These are phyloP conservation scores for Neocucurbitaria cava DNA, from an alignment of 2,329 filamentous ascomycete genomes.

Conservation along the genomic window DNA sequence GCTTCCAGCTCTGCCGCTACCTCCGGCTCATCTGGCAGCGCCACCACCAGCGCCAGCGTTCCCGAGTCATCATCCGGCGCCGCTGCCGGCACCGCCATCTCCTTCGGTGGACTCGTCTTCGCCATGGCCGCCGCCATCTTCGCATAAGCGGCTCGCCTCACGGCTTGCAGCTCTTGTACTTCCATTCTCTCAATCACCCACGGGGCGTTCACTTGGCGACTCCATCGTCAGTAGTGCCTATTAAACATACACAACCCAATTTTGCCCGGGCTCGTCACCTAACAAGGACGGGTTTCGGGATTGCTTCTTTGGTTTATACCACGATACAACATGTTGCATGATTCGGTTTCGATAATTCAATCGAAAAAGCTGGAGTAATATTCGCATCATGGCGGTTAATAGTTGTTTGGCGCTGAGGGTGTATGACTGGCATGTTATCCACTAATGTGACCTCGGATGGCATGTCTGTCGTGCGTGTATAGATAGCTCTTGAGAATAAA, in stretches of 20 bases:
- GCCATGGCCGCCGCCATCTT: constrained; percentile 38
- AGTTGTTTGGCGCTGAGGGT: constrained; percentile 3
- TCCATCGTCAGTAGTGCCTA: constrained; percentile 1
- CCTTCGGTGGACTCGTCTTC: constrained; percentile 37
- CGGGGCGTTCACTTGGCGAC: background rate
- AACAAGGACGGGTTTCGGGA: background rate
- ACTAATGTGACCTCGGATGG: constrained; percentile 20
- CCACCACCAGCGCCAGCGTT: constrained; percentile 9
- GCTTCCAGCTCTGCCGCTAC: constrained; percentile 1
- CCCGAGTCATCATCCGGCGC: constrained; percentile 28
- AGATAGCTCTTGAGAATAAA: constrained; percentile 20
- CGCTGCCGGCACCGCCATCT: constrained; percentile 35
- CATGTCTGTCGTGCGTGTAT: constrained; percentile 28
- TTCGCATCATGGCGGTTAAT: constrained; percentile 17
- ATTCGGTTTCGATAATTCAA: constrained; percentile 12
- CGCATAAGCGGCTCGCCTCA: constrained; percentile 28
- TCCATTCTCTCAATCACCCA: background rate
- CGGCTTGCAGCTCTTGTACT: background rate
- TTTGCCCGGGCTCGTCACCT: background rate
- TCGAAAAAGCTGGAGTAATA: constrained; percentile 7
- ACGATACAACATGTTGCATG: constrained; percentile 14
- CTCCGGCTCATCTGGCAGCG: constrained; percentile 12
- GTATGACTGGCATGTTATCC: constrained; percentile 19
- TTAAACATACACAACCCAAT: constrained; percentile 6
- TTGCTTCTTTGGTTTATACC: constrained; percentile 8